Percentiles rank a stretch among this genome's conserved stretches.
phyloP scores from a whole-genome alignment of 441 rosid genomes.

The Populus hybrid region DNA sequence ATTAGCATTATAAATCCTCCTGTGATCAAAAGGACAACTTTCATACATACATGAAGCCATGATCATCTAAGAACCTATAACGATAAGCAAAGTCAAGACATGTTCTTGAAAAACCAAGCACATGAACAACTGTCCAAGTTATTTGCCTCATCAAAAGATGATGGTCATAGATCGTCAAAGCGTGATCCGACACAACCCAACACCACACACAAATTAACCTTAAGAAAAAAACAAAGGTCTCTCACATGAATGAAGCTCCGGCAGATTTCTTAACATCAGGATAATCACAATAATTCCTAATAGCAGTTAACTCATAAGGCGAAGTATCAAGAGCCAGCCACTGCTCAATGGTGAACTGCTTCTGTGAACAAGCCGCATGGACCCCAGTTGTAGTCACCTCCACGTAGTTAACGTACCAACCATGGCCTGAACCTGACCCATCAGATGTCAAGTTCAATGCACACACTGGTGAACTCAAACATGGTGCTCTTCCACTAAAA shows the following conservation, averaged over 20 bases:
- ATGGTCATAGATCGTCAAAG: too few relatives aligned
- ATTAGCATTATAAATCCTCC: neutral
- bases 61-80: too few relatives aligned
- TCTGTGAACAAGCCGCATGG: conserved; percentile 44
- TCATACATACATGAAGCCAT: too few relatives aligned
- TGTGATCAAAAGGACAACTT: too few relatives aligned
- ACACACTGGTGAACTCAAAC: conserved; percentile 46
- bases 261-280: neutral
- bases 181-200: too few relatives aligned
- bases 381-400: conserved; percentile 59
- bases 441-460: conserved; percentile 62
- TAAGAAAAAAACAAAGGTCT: too few relatives aligned
- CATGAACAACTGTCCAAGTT: too few relatives aligned
- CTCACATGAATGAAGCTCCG: neutral
- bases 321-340: conserved; percentile 65
- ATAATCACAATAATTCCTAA: conserved; percentile 38
- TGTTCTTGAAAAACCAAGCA: too few relatives aligned
- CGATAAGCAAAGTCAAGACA: too few relatives aligned
- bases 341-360: conserved; percentile 64
- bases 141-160: too few relatives aligned
- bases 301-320: conserved; percentile 56
- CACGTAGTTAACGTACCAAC: conserved; percentile 78
- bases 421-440: conserved; percentile 63
- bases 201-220: too few relatives aligned
- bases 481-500: conserved; percentile 62